Base-by-base conservation (phyloP, 306 rosid species). In the Ormosia semicastrata region DNA sequence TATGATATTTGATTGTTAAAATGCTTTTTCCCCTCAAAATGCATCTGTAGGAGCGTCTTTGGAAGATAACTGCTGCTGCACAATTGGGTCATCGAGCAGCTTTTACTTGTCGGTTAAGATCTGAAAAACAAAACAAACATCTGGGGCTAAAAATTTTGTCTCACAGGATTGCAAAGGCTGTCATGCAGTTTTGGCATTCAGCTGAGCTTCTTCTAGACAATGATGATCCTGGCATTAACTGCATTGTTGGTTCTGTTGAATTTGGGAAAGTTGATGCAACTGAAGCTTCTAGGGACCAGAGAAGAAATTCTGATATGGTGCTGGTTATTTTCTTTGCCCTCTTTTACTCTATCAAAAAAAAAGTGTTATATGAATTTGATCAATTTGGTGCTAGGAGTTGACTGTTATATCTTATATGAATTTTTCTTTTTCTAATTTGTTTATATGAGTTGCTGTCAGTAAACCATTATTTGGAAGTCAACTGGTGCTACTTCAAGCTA, bases 111-210 rank as follows among this genome's bases (percentile, higher is more conserved):
- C 84, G 65, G 84, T 66, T 83, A 85, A 91, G 89, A 91, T 83
- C 62, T 60, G 89, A 85, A 76, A 63, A 87, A 76, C 90, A 85
- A 64, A 81, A 86, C 57, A 81, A 88, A 60, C 82, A 68, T 59
- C 65, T 58, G 81, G 89, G 77, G 85, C 47, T 81, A 46, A 91
- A 85, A 84, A 65, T 67, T 84, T 83, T 90, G 82, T 88, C 98
- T 81, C 97, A 84, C 82, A 71, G 77, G 76, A 83, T 90, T 82
- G 92, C 97, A 7, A 90, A 88, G 82, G 90, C 91, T 78, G 93
- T 93, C 76, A 82, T 86, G 84, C 90, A 90, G 84, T 93, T 93
- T 87, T 93, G 98, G 98, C 79, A 77, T 84, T 89, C 94, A 50
- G 93, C 90, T 83, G 98, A 85, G 93, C 77, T 70, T 77, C 82